These are phyloP conservation scores for Amylocarpus encephaloides DNA, from an alignment of 2,329 filamentous ascomycete genomes.

Conservation along the genomic window DNA sequence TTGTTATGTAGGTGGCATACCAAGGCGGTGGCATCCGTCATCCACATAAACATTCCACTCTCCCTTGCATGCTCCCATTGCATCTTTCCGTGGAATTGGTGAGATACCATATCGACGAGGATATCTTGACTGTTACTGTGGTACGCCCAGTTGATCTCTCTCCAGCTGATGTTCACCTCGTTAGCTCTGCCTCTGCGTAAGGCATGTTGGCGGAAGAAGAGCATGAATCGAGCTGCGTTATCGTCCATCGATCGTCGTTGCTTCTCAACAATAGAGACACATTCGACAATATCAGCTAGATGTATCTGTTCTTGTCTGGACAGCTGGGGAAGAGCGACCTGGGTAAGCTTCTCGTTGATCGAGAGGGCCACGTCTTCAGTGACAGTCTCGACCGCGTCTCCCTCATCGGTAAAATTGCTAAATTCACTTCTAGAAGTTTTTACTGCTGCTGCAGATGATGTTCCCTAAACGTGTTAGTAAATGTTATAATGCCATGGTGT, in stretches of 20 bases:
- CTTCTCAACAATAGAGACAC: constrained; percentile 74
- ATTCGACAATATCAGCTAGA: constrained; percentile 77
- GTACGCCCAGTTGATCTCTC: constrained; percentile 81
- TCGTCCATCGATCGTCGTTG: constrained; percentile 85
- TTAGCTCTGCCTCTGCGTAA: constrained; percentile 60
- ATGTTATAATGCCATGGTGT: constrained; percentile 8
- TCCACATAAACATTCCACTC: constrained; percentile 92
- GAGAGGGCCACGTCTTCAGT: constrained; percentile 62
- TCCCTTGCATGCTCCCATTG: constrained; percentile 80
- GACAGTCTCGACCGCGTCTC: constrained; percentile 57
- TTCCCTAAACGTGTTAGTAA: constrained; percentile 12
- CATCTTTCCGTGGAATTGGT: constrained; percentile 73
- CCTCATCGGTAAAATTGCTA: constrained; percentile 41
- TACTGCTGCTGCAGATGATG: constrained; percentile 12
- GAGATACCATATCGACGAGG: constrained; percentile 71
- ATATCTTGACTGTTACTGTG: constrained; percentile 87
- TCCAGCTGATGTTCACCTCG: constrained; percentile 62
- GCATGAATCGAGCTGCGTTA: constrained; percentile 79
- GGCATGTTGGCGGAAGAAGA: constrained; percentile 79
- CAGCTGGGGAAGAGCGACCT: constrained; percentile 68
- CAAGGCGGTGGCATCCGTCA: constrained; percentile 68
- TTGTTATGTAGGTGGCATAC: constrained; percentile 44
- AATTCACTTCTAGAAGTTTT: constrained; percentile 35
- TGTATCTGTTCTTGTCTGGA: constrained; percentile 83
- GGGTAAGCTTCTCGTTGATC: constrained; percentile 72